Evolutionary conservation across 1,139 yeast genomes (phyloP), one percentile per base, ranked within the genome.

Genomic region (Keqinozyma sinolaborantium): DNA sequence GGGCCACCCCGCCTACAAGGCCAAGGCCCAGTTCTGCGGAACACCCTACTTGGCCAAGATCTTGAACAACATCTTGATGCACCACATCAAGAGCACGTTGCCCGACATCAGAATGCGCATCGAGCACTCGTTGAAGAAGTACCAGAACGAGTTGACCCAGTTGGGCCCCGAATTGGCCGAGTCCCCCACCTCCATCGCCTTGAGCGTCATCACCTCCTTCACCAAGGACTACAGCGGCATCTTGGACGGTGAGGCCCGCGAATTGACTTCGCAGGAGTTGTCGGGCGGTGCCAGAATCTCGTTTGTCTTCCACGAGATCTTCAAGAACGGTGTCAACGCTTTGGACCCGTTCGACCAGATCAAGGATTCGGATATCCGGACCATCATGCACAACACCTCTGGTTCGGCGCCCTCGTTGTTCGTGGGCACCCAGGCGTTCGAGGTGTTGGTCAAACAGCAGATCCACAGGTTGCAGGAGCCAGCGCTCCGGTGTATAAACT

Each of bases 281-380:
- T 81, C 90, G 44, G 97, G 97, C 60, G 98, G 98, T 59, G 99
- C 99, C 2, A 85, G 99, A 73, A 85, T 92, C 45, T 83, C 95
- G 20, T 94, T 90, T 70, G 98, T 92, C 18, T 92, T 92, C 70
- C 98, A 92, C 57, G 98, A 92, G 64, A 84, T 92, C 38, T 92
- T 81, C 69, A 83, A 90, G 56, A 88, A 86, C 56, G 98, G 98
- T 60, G 77, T 92, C 39, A 79, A 79, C 53, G 86, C 97, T 0
- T 70, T 92, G 39, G 98, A 94, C 58, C 99, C 99, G 35, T 94
- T 86, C 59, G 98, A 92, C 56, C 95, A 90, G 59, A 90, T 92
- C 51, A 90, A 88, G 64, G 98, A 92, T 57, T 84, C 86, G 21
- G 99, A 92, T 56, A 94, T 94, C 48, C 80, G 98, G 61, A 92